These are phyloP conservation scores for Dactylellina cionopaga DNA, from an alignment of 2,329 filamentous ascomycete genomes.

Conservation along the genomic window DNA sequence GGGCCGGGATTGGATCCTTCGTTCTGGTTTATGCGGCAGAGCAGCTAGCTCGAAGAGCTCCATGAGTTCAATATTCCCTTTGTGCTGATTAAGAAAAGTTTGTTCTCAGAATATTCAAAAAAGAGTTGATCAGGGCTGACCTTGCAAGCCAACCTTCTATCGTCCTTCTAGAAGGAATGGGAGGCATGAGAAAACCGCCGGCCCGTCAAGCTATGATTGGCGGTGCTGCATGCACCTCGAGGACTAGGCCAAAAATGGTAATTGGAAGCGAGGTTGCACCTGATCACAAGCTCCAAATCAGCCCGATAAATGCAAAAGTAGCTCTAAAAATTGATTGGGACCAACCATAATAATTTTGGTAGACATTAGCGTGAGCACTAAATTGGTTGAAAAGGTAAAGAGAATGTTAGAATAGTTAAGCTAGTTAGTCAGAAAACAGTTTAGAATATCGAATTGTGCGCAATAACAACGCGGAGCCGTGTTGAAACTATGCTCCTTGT, in stretches of 20 bases:
- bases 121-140: constrained; percentile 20
- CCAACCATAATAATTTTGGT: too few relatives aligned
- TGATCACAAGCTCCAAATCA: constrained; percentile 31
- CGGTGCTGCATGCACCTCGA: constrained; percentile 10
- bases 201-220: constrained; percentile 34
- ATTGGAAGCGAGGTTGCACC: constrained; percentile 34
- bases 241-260: constrained; percentile 28
- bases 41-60: constrained; percentile 22
- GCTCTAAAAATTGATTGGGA: background rate
- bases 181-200: constrained; percentile 20
- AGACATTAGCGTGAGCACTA: too few relatives aligned
- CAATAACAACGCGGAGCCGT: too few relatives aligned
- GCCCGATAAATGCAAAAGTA: constrained; percentile 1
- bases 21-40: constrained; percentile 7
- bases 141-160: constrained; percentile 28
- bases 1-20: constrained; percentile 28
- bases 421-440: too few relatives aligned
- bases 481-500: too few relatives aligned
- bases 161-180: constrained; percentile 45
- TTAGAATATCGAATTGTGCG: too few relatives aligned
- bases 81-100: constrained; percentile 23
- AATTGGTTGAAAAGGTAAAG: too few relatives aligned
- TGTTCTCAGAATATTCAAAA: constrained; percentile 2
- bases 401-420: too few relatives aligned
- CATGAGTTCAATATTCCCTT: background rate